Evolutionary conservation across 768 basidiomycete species (phyloP), one percentile per base, ranked within the genome.

Genomic region (Scleroderma bovista): DNA sequence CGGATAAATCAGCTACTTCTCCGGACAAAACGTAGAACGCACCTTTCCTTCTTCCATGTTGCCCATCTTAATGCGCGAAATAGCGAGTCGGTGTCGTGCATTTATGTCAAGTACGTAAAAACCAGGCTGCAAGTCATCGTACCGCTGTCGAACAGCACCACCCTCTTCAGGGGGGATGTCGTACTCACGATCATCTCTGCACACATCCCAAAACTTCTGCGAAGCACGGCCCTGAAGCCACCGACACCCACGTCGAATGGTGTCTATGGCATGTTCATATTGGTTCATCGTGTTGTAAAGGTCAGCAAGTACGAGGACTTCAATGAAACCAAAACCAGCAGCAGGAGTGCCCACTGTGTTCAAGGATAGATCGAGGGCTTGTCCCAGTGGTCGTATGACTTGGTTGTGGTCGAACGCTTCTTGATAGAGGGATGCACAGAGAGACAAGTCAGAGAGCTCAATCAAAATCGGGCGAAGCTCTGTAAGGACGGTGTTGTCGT

Each of bases 151-250:
- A 22, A 57, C 59, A 17, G 58, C 55, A 15, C 34, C 57, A 51
- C 57, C 10, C 86, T 74, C 60, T 92, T 88, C 49, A 92, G 67
- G 9, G 72, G 72, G 61, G 79, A 83, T 17, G 48, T 58, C 62
- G 60, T 80, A 99, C 67, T 99, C 95, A 44, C 93, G 74, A 61
- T 99, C 95, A 62, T 99, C 94, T 26, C 78, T 78, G 47, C 83
- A 79, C 19, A 76, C 64, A 55, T 93, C 88, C 93, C 93, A 97
- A 50, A 84, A 83, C 47, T 72, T 75, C 61, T 87, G 84, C 41
- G 78, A 71, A 29, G 69, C 71, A 29, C 95, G 72, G 0, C 91
- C 90, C 64, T 97, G 91, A n/a, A 97, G 66, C 95, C 95, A 98
- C 48, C 95, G 71, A 45, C 80, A 85, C 1, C 93, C 94, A 46